A percentile compares a stretch with the other conserved stretches of the same genome.
These are phyloP conservation scores for Sclerotinia nivalis DNA, from an alignment of 2,329 filamentous ascomycete species.

Conservation along the genomic window DNA sequence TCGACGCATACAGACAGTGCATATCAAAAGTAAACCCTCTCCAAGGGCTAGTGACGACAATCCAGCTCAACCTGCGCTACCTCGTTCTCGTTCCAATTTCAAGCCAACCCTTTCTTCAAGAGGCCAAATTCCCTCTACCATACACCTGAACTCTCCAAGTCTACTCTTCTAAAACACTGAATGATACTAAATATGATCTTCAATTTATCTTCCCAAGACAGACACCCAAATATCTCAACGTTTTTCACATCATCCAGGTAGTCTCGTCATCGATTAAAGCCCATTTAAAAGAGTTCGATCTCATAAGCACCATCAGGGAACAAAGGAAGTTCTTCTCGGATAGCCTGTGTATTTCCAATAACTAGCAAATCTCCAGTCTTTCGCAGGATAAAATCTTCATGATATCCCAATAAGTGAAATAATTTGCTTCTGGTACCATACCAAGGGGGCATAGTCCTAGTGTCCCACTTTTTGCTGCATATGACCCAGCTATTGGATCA, in stretches of 20 bases:
- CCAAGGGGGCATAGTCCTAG: rapidly evolving
- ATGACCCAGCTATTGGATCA: no score
- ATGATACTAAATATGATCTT: background rate
- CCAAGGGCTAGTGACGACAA: background rate
- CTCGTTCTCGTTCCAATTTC: background rate
- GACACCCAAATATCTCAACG: background rate
- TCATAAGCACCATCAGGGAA: background rate
- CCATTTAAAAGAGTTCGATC: no score
- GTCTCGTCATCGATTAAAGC: background rate
- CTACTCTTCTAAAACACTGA: background rate
- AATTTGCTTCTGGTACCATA: background rate
- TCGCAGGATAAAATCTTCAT: background rate
- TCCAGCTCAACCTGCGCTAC: background rate
- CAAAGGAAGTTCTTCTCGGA: background rate
- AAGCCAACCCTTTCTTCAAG: background rate
- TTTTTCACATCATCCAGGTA: background rate
- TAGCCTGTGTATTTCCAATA: background rate
- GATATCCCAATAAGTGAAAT: rapidly evolving
- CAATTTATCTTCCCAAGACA: background rate
- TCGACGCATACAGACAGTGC: rapidly evolving
- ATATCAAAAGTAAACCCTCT: background rate
- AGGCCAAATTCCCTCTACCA: background rate
- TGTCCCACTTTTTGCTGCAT: background rate
- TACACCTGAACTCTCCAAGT: rapidly evolving
- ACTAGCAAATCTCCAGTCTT: rapidly evolving